A percentile compares a stretch with the other conserved stretches of the same genome.
These are phyloP conservation scores for Amyloporia xantha DNA, from an alignment of 768 basidiomycete genomes.

Conservation along the genomic window DNA sequence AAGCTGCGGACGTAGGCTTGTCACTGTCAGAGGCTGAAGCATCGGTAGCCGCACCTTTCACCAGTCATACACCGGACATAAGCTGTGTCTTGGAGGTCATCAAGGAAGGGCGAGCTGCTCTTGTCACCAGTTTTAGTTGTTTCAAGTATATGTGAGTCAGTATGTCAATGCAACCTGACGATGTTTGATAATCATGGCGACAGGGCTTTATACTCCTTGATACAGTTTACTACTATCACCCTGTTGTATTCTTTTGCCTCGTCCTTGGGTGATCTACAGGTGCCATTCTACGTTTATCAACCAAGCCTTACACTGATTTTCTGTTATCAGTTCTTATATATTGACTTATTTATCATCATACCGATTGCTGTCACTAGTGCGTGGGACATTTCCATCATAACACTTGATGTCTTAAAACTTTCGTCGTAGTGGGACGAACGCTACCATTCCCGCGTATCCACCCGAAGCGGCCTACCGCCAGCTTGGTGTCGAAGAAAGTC, in stretches of 20 bases:
- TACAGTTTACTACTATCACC: conserved; percentile 98
- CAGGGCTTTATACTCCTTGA: conserved; percentile 97
- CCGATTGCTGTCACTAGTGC: conserved; percentile 93
- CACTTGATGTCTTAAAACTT: conserved; percentile 6
- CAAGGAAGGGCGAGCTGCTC: conserved; percentile 90
- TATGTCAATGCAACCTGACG: neutral
- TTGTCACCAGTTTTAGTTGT: conserved; percentile 98
- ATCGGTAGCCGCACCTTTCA: conserved; percentile 97
- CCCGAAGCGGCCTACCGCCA: conserved; percentile 90
- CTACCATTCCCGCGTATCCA: conserved; percentile 82
- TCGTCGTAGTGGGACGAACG: conserved; percentile 81
- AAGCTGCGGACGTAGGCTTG: conserved; percentile 96
- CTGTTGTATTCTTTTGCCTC: conserved; percentile 95
- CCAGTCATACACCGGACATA: conserved; percentile 89
- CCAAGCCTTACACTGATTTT: neutral
- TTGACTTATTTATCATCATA: conserved; percentile 96
- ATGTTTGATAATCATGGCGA: neutral
- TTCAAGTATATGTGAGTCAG: conserved; percentile 96
- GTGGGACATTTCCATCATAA: conserved; percentile 27
- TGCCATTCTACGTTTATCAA: conserved; percentile 26
- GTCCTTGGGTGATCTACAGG: conserved; percentile 94
- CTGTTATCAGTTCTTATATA: conserved; percentile 79
- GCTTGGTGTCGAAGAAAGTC: conserved; percentile 92
- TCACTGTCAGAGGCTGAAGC: conserved; percentile 97
- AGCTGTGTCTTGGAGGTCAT: conserved; percentile 95